These are phyloP conservation scores for Jaminaea rosea DNA, from an alignment of 1,284 basidiomycete species.

Conservation along the genomic window DNA sequence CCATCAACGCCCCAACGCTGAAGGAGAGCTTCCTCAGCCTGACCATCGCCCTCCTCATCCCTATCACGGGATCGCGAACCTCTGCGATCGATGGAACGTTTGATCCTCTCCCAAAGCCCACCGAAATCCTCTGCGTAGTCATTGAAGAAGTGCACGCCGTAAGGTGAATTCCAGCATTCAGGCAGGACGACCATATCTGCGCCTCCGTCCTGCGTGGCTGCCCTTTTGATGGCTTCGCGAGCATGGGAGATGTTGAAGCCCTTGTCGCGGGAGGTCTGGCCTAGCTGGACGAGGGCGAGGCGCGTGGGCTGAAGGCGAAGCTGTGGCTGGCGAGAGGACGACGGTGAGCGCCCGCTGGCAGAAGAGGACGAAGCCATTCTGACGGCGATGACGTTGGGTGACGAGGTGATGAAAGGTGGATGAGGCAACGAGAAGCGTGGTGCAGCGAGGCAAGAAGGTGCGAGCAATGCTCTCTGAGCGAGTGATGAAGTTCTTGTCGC, in stretches of 20 bases:
- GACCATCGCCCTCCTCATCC: conserved; percentile 15
- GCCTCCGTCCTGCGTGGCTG: conserved; percentile 6
- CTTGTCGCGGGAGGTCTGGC: conserved; percentile 38
- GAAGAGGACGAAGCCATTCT: background rate
- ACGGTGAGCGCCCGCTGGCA: background rate
- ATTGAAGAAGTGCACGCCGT: conserved; percentile 60
- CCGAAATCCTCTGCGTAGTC: conserved; percentile 42
- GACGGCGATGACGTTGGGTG: too few species aligned
- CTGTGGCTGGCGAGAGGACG: background rate
- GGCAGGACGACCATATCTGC: conserved; percentile 48
- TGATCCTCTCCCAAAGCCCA: conserved; percentile 37
- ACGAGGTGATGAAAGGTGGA: too few species aligned
- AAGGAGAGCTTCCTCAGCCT: conserved; percentile 18
- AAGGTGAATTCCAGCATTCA: conserved; percentile 98
- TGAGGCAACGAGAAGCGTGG: too few species aligned
- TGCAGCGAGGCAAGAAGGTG: too few species aligned
- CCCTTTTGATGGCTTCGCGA: conserved; percentile 18
- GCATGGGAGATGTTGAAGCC: conserved; percentile 35
- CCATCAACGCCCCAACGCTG: conserved; percentile 15
- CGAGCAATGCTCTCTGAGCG: too few species aligned
- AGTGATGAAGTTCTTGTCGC: too few species aligned
- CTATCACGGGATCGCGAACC: background rate
- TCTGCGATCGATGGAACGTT: conserved; percentile 12
- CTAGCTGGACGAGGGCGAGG: conserved; percentile 40
- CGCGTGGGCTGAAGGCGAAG: conserved; percentile 19